Conservation (phyloP, 306 rosid genomes). For the Canavalia gladiata region DNA sequence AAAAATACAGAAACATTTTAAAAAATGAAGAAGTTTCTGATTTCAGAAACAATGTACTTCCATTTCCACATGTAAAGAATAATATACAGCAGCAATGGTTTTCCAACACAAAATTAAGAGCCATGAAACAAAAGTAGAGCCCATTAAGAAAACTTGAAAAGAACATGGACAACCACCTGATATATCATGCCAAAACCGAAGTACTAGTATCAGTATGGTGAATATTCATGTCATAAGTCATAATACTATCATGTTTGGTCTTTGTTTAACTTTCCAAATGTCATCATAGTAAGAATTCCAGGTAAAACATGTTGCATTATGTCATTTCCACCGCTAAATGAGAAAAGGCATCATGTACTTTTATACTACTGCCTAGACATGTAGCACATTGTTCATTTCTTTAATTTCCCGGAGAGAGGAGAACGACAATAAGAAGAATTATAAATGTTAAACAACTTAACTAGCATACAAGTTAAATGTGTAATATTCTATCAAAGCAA, state of each 20-base stretch:
- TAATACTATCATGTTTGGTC: not conserved
- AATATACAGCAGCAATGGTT: not conserved
- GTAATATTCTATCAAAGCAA: not conserved
- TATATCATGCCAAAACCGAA: slow-evolving; percentile 4
- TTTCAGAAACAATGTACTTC: not conserved
- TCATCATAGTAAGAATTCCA: slow-evolving; percentile 30
- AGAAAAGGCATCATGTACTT: not conserved
- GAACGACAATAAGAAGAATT: not conserved
- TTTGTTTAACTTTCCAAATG: slow-evolving; percentile 21
- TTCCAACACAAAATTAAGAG: slow-evolving; percentile 3
- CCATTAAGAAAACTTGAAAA: slow-evolving; percentile 19
- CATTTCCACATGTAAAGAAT: not conserved
- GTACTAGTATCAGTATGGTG: not conserved
- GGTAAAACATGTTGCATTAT: not conserved
- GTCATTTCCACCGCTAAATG: slow-evolving; percentile 12
- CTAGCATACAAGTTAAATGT: not conserved
- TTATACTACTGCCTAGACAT: not conserved
- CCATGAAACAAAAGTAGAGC: slow-evolving; percentile 9
- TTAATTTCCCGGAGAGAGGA: not conserved
- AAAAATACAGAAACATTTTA: slow-evolving; percentile 5
- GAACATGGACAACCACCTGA: slow-evolving; percentile 1
- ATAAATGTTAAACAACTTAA: slow-evolving; percentile 14
- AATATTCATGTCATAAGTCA: slow-evolving; percentile 6
- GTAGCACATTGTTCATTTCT: slow-evolving; percentile 4
- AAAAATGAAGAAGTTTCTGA: not conserved